Evolutionary conservation across 225 moss, liverwort and hornwort species (phyloP), one percentile per base, ranked within the genome.

Genomic region (Pseudoscleropodium purum): DNA sequence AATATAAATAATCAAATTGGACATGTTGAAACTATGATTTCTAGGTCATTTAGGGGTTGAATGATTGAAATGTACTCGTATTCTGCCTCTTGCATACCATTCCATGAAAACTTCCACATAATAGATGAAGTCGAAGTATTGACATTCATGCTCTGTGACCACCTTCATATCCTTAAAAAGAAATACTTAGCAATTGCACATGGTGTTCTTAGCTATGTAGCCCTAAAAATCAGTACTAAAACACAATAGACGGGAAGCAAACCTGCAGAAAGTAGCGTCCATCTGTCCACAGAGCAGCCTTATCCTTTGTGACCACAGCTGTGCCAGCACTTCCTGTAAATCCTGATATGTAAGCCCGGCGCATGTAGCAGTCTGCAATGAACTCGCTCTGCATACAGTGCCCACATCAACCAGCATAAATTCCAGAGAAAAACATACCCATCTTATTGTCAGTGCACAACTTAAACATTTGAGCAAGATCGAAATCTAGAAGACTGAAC

Each of bases 251-350:
- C 9, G 33, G 59, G 79, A 56, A 77, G 62, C 69, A 88, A 72
- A 98, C 97, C 99, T 99, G 99, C 34, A 99, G 92, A 88, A 97
- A 99, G 87, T 99, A 97, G 67, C 99, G 96, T 30, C 99, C 99
- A 87, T 99, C 99, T 37, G 97, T 97, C 99, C 99, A 99, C 47
- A 99, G 93, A 72, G 94, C 95, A 91, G 99, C 99, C 86, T 93
- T 96, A 84, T 99, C 97, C 91, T 95, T 99, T 7, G 99, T 96
- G 79, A 99, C 70, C 66, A 96, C 96, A 87, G 93, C 95, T 88
- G 97, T 97, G 92, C 99, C 99, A 93, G 99, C 96, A 92, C 96
- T 99, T 92, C 99, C 97, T 72, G 97, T 99, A 91, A 99, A 99
- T 88, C 96, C 96, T 91, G 99, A 99, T 90, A 97, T 92, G 88